Evolutionary conservation across 768 basidiomycete genomes (phyloP), one percentile per base, ranked within the genome.

Genomic region (Vishniacozyma victoriae): DNA sequence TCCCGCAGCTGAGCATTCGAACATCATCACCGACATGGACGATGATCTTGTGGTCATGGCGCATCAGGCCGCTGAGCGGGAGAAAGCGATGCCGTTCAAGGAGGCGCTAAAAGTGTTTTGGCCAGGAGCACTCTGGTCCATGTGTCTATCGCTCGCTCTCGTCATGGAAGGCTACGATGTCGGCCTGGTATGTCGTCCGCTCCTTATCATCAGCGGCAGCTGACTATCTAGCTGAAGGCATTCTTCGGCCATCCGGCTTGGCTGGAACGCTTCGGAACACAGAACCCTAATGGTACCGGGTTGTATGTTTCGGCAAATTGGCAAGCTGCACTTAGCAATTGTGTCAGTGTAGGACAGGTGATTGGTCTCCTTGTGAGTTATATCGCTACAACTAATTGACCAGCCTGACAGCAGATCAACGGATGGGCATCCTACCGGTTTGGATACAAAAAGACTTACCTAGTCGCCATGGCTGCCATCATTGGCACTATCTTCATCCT

Each of bases 341-440:
- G 24, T 23, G 33, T 37, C 16, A 50, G 25, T 19, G 16, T 22
- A n/a, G 53, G 53, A 15, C 48, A 44, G 15, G 33, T 65, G 31
- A 31, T 61, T 24, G 67, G 64, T 41, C 57, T 69, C 22, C 6
- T 59, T 37, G 19, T 66, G 31, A 62, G 55, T 43, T 66, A 66
- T 12, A 42, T 15, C 37, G 35, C 46, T 14, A 40, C 50, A 3
- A 61, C n/a, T n/a, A n/a, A n/a, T n/a, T n/a, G n/a, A n/a, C n/a
- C n/a, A n/a, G n/a, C n/a, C n/a, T n/a, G n/a, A n/a, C n/a, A n/a
- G n/a, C n/a, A n/a, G n/a, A n/a, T n/a, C n/a, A n/a, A n/a, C n/a
- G n/a, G n/a, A n/a, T n/a, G n/a, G n/a, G n/a, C n/a, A n/a, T n/a
- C n/a, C n/a, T n/a, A 67, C 18, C 56, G 64, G 7, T 68, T 43